Conservation (phyloP, 305 asterid genomes). For the Solanum hybrid region DNA sequence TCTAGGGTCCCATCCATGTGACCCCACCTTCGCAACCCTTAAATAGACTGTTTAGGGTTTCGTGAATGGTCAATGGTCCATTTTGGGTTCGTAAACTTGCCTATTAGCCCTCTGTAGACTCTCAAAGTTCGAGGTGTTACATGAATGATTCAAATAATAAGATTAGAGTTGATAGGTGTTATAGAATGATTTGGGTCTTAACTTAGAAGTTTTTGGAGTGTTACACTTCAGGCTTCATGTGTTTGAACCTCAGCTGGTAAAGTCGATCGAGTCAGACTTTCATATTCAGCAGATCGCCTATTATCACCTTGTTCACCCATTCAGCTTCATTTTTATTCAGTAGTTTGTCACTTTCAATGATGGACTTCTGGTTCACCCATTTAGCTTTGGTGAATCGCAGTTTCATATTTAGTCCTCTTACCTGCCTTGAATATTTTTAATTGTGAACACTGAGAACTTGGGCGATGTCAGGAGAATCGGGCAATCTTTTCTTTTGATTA, state of each 20-base stretch:
- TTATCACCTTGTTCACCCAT: neutral
- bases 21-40: neutral
- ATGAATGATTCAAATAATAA: neutral
- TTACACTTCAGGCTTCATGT: neutral
- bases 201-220: neutral
- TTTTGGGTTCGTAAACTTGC: neutral
- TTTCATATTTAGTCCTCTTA: neutral
- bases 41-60: neutral
- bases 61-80: neutral
- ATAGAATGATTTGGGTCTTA: neutral
- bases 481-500: neutral
- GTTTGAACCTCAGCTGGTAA: neutral
- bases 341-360: neutral
- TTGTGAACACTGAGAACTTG: neutral
- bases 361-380: neutral
- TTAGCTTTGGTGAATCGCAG: neutral
- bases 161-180: neutral
- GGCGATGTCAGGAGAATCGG: neutral
- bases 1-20: neutral
- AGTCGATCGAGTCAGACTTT: neutral
- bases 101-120: neutral
- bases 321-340: neutral
- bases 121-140: neutral
- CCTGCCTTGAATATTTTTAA: neutral
- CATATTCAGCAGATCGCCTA: neutral